A percentile compares a stretch with the other conserved stretches of the same genome.
phyloP scores from a whole-genome alignment of 2,329 filamentous ascomycete species.

The Didymella exigua region DNA sequence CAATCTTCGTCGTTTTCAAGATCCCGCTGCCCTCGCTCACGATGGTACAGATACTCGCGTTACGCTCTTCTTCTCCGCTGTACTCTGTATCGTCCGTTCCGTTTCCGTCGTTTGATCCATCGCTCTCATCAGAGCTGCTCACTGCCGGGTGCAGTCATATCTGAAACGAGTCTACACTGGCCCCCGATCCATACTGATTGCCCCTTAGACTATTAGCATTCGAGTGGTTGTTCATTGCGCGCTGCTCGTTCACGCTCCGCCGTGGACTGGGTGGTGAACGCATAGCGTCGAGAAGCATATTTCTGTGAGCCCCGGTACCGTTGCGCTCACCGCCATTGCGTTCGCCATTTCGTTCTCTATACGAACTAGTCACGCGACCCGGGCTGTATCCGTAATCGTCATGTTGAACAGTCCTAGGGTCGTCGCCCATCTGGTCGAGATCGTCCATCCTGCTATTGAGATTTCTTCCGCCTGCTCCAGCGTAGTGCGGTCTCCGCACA shows the following conservation, averaged over 20 bases:
- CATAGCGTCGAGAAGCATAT: slow-evolving; percentile 9
- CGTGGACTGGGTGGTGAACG: slow-evolving; percentile 2
- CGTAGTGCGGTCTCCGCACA: slow-evolving; percentile 22
- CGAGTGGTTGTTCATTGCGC: not conserved
- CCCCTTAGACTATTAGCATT: not conserved
- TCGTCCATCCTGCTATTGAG: slow-evolving; percentile 11
- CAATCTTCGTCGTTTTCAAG: slow-evolving; percentile 7
- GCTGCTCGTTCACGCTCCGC: not conserved
- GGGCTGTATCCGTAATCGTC: slow-evolving; percentile 1
- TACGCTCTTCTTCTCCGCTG: not conserved
- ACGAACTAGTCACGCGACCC: slow-evolving; percentile 1
- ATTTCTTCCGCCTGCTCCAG: slow-evolving; percentile 1
- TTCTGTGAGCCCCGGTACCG: not conserved
- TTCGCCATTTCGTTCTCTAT: slow-evolving; percentile 1
- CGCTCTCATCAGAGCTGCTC: not conserved
- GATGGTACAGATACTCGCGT: not conserved
- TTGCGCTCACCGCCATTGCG: slow-evolving; percentile 7
- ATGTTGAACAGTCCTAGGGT: not conserved
- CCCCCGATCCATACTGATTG: not conserved
- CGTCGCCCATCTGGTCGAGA: slow-evolving; percentile 8
- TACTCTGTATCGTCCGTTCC: slow-evolving; percentile 2
- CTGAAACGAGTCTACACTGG: slow-evolving; percentile 11
- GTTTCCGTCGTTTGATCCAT: not conserved
- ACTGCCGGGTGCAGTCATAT: slow-evolving; percentile 8
- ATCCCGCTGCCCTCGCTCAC: slow-evolving; percentile 1